phyloP scores from a whole-genome alignment of 2,329 filamentous ascomycete species.

The Colletotrichum camelliae region DNA sequence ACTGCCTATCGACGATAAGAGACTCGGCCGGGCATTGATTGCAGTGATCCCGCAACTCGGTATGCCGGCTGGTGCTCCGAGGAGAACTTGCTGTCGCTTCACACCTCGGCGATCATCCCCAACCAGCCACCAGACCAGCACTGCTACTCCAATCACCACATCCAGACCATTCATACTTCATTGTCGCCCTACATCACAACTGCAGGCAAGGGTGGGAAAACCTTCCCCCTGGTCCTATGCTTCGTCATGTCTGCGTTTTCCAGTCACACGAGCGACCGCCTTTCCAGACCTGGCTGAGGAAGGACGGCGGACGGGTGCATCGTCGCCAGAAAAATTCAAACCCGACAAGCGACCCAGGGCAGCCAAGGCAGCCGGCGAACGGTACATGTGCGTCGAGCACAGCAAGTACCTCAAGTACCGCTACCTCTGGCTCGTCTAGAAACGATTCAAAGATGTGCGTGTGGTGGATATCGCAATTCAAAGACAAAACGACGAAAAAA shows the following conservation, averaged over 20 bases:
- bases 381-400: neutral
- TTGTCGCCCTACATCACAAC: neutral
- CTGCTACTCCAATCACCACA: neutral
- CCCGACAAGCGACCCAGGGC: neutral
- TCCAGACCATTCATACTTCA: neutral
- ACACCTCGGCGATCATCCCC: neutral
- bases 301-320: neutral
- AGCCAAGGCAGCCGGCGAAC: neutral
- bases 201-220: neutral
- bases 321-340: neutral
- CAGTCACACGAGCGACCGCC: neutral
- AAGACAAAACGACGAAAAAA: constrained; percentile 6
- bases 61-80: neutral
- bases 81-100: neutral
- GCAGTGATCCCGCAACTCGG: neutral
- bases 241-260: constrained; percentile 5
- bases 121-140: neutral
- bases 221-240: neutral
- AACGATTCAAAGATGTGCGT: neutral
- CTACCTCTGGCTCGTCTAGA: neutral
- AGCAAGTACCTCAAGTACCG: constrained; percentile 7
- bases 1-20: neutral
- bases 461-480: constrained; percentile 13
- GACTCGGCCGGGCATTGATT: neutral
- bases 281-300: neutral